A percentile compares a stretch with the other conserved stretches of the same genome.
Conservation (phyloP, 2,329 filamentous ascomycete species). For the Mycogone perniciosa region DNA sequence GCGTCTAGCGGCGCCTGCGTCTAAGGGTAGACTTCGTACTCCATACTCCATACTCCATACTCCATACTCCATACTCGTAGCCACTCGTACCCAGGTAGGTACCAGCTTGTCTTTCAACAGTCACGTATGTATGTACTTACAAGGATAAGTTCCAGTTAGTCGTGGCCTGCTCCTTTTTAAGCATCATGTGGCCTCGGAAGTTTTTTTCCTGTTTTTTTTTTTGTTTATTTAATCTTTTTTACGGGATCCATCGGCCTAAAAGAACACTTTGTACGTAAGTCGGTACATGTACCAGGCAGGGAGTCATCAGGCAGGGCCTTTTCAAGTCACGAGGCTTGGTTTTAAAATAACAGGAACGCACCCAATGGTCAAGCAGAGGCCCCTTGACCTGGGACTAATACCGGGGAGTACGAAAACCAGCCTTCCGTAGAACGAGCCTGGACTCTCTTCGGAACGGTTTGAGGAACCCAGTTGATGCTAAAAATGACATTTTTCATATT, state of each 20-base stretch:
- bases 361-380: too few relatives aligned
- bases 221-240: not conserved
- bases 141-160: not conserved
- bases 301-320: too few relatives aligned
- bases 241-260: too few relatives aligned
- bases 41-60: not conserved
- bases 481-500: too few relatives aligned
- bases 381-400: too few relatives aligned
- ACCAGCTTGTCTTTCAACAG: not conserved
- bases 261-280: too few relatives aligned
- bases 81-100: not conserved
- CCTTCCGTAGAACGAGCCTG: too few relatives aligned
- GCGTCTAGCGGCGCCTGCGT: constrained; percentile 5
- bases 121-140: not conserved
- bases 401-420: too few relatives aligned
- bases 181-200: constrained; percentile 2
- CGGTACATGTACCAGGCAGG: too few relatives aligned
- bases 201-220: not conserved
- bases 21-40: constrained; percentile 1
- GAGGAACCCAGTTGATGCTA: too few relatives aligned
- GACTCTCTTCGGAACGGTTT: too few relatives aligned
- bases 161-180: not conserved
- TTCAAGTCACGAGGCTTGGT: not conserved
- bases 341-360: not conserved
- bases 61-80: not conserved